Evolutionary conservation across 257 asterid genomes (phyloP), one percentile per base, ranked within the genome.

Genomic region (Ehretia macrophylla): DNA sequence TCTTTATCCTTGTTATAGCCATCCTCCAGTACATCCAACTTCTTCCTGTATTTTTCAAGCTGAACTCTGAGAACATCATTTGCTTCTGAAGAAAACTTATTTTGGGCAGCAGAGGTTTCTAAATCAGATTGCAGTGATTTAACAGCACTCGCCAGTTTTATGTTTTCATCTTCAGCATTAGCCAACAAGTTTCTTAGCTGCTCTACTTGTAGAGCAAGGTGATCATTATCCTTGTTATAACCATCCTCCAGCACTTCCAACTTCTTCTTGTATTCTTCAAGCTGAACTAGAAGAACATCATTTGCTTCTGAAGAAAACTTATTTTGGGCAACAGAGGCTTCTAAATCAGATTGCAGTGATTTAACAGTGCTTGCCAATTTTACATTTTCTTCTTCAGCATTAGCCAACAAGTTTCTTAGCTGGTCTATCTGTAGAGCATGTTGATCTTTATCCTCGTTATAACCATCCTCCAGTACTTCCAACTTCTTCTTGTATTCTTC

Each of bases 31-130:
- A 23, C 35, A 57, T 42, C 44, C 69, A 82, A 65, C 61, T 77
- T 73, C 58, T 18, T 47, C 68, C 62, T 73, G 82, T 61, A 66
- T 67, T 80, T 79, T 58, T 80, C 85, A 53, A 75, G 79, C 63
- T 69, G 79, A 65, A 59, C 67, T 44, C 50, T 56, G 55, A 64
- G 46, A 67, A 61, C 65, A 53, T 58, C 45, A 38, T 77, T 82
- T 61, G 85, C 78, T 64, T 78, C 83, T 27, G 82, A 78, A 69
- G 87, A 86, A 72, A 83, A 73, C 75, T 78, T 72, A 60, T 66
- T 80, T 54, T 81, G 80, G 66, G 79, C 79, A 64, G 51, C 42
- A 27, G 87, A 66, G 44, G 63, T 72, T 61, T 87, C 89, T 21
- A 85, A 70, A 40, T 85, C 80, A 19, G 78, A 80, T 77, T 75